Base-by-base conservation (phyloP, 2,329 filamentous ascomycete species). In the Keithomyces neogunnii region DNA sequence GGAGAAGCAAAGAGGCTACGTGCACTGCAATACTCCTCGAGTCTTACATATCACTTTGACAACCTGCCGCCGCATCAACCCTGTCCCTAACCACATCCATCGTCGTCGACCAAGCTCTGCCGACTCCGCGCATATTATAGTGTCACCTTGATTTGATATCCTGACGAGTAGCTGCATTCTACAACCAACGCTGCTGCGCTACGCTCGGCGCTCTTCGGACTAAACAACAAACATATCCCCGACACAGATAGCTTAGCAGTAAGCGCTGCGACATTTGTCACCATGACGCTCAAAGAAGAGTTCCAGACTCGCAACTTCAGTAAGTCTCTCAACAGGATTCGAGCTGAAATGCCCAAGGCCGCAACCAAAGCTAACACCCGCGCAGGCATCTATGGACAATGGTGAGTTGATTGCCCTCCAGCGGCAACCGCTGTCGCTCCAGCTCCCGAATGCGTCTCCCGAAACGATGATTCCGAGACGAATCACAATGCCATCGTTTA, bases 291-390 rank as follows among this genome's bases (percentile, higher is more conserved):
- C 72, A 80, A 80, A 69, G 84, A 87, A 64, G 84, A 87, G 70
- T 85, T 88, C 66, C 78, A 78, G 66, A 85, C 83, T 55, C 76
- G 84, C 63, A 88, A 88, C 72, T 88, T 88, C 72, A 88, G 84
- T 87, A 75, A 63, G 83, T 73, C 54, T 2, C 4, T 28, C 28
- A 49, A 43, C 43, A 51, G 57, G 48, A 19, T 46, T 32, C 49
- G 47, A 19, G 26, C 40, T 43, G 28, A 52, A 51, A 47, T 48
- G 42, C 26, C 39, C 32, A 39, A 19, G 33, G 43, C 28, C 32
- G 47, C 9, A n/a, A 26, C 31, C 33, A 10, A 29, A 28, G 43
- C 53, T 55, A 42, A 55, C 46, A 31, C 31, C n/a, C 29, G 31
- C 6, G 33, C 28, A 87, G 84, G 84, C 70, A 87, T 87, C 70